Conservation (phyloP, 225 moss, liverwort and hornwort genomes). For the Pseudisothecium myosuroides region DNA sequence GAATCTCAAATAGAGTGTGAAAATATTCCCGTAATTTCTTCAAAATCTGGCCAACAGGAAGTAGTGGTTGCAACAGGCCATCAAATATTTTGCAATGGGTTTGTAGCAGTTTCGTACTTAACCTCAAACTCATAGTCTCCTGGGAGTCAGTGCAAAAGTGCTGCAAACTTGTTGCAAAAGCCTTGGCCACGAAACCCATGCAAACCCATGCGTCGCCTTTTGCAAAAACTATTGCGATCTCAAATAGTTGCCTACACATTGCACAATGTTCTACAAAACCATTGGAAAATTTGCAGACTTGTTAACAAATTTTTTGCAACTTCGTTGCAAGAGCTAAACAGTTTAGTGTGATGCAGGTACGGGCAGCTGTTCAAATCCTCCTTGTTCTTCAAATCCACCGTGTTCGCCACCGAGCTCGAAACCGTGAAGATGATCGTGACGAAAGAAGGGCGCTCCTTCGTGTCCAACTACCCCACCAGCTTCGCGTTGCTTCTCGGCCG, state of each 20-base stretch:
- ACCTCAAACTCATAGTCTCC: not conserved
- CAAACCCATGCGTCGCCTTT: not conserved
- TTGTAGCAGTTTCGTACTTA: not conserved
- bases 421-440: constrained; percentile 49
- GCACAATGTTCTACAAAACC: not conserved
- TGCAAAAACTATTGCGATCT: not conserved
- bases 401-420: constrained; percentile 26
- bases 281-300: not conserved
- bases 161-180: not conserved
- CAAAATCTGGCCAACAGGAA: not conserved
- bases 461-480: constrained; percentile 37
- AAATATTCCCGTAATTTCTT: not conserved
- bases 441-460: constrained; percentile 38
- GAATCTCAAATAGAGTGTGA: not conserved
- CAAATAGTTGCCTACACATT: too few relatives aligned
- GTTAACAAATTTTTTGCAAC: not conserved
- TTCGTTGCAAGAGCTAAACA: not conserved
- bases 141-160: not conserved
- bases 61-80: not conserved
- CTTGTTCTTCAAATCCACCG: constrained; percentile 25
- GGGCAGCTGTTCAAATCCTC: constrained; percentile 43
- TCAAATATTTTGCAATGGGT: not conserved
- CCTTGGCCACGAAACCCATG: not conserved
- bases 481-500: constrained; percentile 35
- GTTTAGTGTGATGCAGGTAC: not conserved